Evolutionary conservation across 495 filamentous ascomycete genomes (phyloP).

Genomic region (Penicillium paradoxum): DNA sequence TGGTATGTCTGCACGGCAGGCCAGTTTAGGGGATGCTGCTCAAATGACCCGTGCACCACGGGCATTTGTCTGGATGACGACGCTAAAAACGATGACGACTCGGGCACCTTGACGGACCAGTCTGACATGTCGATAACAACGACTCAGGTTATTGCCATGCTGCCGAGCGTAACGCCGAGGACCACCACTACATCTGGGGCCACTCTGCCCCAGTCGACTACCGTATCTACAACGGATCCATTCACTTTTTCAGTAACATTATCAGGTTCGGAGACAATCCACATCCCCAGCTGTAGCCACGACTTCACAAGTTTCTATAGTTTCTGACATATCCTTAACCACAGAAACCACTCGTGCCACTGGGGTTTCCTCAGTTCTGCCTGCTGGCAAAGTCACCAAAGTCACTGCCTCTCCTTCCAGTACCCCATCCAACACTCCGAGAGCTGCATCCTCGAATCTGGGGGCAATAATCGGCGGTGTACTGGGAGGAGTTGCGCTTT

Average conservation of each 20-base stretch:
- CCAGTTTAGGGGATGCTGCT: slow-evolving; percentile 35
- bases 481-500: slow-evolving; percentile 18
- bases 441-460: slow-evolving; percentile 3
- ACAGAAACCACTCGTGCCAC: neutral
- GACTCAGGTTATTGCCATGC: neutral
- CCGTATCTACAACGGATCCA: neutral
- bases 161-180: neutral
- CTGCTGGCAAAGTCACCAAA: neutral
- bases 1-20: slow-evolving; percentile 33
- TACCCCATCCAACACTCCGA: slow-evolving; percentile 2
- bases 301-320: neutral
- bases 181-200: neutral
- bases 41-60: slow-evolving; percentile 30
- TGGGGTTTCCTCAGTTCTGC: neutral
- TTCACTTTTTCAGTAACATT: neutral
- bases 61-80: slow-evolving; percentile 32
- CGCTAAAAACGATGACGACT: neutral
- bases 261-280: neutral
- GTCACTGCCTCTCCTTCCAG: neutral
- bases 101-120: neutral
- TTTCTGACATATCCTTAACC: neutral
- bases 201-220: neutral
- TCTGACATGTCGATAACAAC: neutral
- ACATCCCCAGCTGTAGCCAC: neutral
- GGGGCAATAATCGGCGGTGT: slow-evolving; percentile 27